Evolutionary conservation across 306 rosid species (phyloP).

Genomic region (Corylus heterophylla): DNA sequence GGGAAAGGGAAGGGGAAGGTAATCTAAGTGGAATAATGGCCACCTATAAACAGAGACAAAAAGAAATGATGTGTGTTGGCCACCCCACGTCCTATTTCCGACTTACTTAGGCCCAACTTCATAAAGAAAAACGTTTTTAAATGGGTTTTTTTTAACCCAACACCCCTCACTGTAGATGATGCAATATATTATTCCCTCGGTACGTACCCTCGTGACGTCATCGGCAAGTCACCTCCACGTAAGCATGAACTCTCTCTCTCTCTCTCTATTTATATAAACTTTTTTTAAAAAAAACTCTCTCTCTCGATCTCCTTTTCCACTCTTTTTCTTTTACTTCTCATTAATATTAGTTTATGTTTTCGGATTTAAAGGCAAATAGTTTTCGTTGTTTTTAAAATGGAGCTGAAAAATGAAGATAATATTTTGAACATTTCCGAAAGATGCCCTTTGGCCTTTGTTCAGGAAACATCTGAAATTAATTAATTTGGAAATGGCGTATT

Average conservation of each 20-base stretch:
- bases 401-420: no score
- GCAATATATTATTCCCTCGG: constrained; percentile 28
- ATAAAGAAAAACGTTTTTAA: constrained; percentile 26
- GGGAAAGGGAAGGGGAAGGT: constrained; percentile 23
- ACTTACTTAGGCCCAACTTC: constrained; percentile 38
- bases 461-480: no score
- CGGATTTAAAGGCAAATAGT: no score
- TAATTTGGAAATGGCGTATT: no score
- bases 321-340: no score
- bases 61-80: constrained; percentile 89
- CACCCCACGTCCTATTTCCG: constrained; percentile 50
- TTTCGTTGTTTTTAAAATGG: no score
- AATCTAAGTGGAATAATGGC: constrained; percentile 58
- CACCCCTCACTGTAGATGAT: constrained; percentile 21
- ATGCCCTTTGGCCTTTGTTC: no score
- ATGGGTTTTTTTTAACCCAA: constrained; percentile 25
- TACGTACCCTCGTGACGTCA: constrained; percentile 61
- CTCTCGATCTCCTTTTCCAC: no score
- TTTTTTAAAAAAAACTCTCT: no score
- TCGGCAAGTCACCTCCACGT: constrained; percentile 55
- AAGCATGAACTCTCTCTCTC: constrained; percentile 23
- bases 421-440: no score
- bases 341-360: no score
- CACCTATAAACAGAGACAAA: constrained; percentile 70
- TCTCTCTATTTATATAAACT: no score